Percentiles rank a stretch among this genome's conserved stretches.
Evolutionary conservation across 1,284 basidiomycete species (phyloP).

Genomic region (Pterulicium gracile): DNA sequence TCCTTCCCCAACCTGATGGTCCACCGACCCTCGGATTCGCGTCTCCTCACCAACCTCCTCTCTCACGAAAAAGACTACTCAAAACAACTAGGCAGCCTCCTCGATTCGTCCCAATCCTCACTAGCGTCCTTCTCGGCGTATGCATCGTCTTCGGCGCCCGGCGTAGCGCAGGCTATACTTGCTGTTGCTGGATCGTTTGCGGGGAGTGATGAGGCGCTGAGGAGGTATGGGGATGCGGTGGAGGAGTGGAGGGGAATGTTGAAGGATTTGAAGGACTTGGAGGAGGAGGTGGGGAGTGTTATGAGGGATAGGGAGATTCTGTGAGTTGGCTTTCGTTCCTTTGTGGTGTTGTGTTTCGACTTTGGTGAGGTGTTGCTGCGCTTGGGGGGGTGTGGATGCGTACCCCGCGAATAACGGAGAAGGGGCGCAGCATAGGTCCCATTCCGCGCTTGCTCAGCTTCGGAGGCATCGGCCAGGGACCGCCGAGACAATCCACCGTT

Average conservation of each 20-base stretch:
- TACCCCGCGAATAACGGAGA: too few relatives aligned
- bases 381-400: too few relatives aligned
- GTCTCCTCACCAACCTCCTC: conserved; percentile 56
- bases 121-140: conserved; percentile 62
- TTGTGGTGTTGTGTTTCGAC: not conserved
- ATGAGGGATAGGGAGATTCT: conserved; percentile 68
- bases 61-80: conserved; percentile 61
- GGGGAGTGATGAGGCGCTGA: conserved; percentile 56
- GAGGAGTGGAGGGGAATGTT: conserved; percentile 58
- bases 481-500: too few relatives aligned
- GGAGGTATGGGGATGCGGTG: conserved; percentile 44
- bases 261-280: conserved; percentile 46
- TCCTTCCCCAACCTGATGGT: conserved; percentile 42
- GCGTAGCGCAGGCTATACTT: conserved; percentile 44
- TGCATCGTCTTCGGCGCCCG: conserved; percentile 51
- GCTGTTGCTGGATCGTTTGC: conserved; percentile 48
- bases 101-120: conserved; percentile 49
- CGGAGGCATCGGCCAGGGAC: too few relatives aligned
- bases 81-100: conserved; percentile 42
- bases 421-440: not conserved
- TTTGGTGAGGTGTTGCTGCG: not conserved
- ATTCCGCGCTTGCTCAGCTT: too few relatives aligned
- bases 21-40: conserved; percentile 60
- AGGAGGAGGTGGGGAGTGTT: conserved; percentile 60
- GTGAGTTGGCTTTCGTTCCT: not conserved